These are phyloP conservation scores for Gnetum montanum DNA, from an alignment of 75 land plant genomes.

Conservation along the genomic window DNA sequence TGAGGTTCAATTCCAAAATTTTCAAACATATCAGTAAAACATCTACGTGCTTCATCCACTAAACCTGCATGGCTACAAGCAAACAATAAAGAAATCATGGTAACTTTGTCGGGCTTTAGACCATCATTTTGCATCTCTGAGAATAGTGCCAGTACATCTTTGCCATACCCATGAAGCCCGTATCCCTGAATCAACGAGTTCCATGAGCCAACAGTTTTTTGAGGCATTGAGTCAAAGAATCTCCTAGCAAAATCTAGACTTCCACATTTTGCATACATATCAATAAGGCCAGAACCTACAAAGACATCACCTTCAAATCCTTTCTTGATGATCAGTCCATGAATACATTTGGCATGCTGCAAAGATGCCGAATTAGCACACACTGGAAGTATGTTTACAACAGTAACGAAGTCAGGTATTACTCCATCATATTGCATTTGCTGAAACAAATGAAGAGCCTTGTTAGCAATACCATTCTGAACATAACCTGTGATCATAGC, in stretches of 20 bases:
- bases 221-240: constrained; percentile 6
- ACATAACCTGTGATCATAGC: constrained; percentile 67
- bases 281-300: constrained; percentile 14
- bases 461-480: constrained; percentile 21
- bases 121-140: constrained; percentile 12
- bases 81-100: no score
- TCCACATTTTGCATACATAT: constrained; percentile 20
- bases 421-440: constrained; percentile 12
- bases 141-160: constrained; percentile 13
- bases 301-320: constrained; percentile 6
- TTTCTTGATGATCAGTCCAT: constrained; percentile 4
- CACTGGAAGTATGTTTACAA: constrained; percentile 25
- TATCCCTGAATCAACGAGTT: constrained; percentile 16
- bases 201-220: constrained; percentile 14
- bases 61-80: no score
- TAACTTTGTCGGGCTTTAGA: no score
- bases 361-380: constrained; percentile 29
- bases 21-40: no score
- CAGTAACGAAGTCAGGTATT: constrained; percentile 23
- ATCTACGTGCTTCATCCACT: no score
- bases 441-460: constrained; percentile 35
- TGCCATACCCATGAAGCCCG: constrained; percentile 15
- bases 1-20: no score
- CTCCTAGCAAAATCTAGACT: constrained; percentile 7
- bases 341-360: constrained; percentile 20